Conservation (phyloP, 2,329 filamentous ascomycete genomes). For the Cadophora sp. region DNA sequence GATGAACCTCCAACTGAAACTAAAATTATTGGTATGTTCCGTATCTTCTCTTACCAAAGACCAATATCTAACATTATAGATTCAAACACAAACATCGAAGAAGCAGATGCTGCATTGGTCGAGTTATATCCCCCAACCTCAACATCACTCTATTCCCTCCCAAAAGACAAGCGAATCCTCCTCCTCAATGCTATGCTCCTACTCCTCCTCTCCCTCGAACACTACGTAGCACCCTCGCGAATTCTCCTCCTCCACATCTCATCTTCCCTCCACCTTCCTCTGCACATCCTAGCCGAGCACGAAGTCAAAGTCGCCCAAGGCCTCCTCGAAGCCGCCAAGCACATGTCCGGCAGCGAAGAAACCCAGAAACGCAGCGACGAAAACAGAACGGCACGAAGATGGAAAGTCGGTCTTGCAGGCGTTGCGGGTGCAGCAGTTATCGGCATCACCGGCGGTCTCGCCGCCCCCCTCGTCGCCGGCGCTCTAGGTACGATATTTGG, state of each 20-base stretch:
- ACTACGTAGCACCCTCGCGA: conserved; percentile 77
- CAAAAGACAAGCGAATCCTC: conserved; percentile 66
- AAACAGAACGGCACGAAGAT: conserved; percentile 73
- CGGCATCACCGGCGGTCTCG: conserved; percentile 76
- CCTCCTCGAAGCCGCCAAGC: conserved; percentile 76
- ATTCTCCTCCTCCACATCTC: conserved; percentile 73
- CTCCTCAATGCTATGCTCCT: conserved; percentile 77
- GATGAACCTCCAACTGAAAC: conserved; percentile 31
- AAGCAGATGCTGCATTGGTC: conserved; percentile 55
- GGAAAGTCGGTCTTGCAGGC: conserved; percentile 90
- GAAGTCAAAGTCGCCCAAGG: conserved; percentile 78
- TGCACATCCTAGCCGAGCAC: conserved; percentile 69
- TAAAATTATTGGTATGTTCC: conserved; percentile 41
- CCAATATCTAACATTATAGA: conserved; percentile 27
- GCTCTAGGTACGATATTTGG: conserved; percentile 82
- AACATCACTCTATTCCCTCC: conserved; percentile 65
- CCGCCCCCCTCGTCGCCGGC: conserved; percentile 77
- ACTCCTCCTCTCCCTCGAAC: conserved; percentile 76
- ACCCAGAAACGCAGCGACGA: conserved; percentile 75
- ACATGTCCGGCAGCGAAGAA: conserved; percentile 73
- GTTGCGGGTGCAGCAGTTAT: conserved; percentile 85
- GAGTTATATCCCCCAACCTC: conserved; percentile 63
- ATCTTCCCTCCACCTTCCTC: conserved; percentile 72
- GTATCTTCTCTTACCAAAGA: neutral
- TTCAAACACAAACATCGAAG: conserved; percentile 50